Conservation (phyloP, 805 yeast species). For the Zygosaccharomyces gambellarensis region DNA sequence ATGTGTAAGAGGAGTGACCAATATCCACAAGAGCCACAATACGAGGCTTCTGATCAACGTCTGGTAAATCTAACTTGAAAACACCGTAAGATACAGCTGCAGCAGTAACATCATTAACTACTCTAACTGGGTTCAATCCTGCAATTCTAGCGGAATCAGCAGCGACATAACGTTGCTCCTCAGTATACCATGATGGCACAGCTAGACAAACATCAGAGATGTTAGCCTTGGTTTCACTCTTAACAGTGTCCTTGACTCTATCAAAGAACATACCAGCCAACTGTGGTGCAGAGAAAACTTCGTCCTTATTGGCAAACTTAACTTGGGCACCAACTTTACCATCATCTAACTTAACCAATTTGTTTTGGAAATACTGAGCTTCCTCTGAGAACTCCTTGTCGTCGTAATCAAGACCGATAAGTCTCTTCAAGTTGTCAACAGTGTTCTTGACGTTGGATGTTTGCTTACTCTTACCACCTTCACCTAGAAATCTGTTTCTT, state of each 20-base stretch:
- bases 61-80: conserved; percentile 94
- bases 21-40: conserved; percentile 91
- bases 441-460: conserved; percentile 95
- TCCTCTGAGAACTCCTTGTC: conserved; percentile 71
- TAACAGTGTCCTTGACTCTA: conserved; percentile 78
- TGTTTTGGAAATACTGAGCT: conserved; percentile 66
- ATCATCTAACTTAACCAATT: conserved; percentile 61
- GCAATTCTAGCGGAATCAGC: conserved; percentile 94
- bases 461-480: conserved; percentile 92
- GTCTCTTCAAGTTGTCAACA: conserved; percentile 89
- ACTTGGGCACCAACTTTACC: conserved; percentile 85
- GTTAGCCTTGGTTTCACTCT: conserved; percentile 69
- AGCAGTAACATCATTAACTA: conserved; percentile 95
- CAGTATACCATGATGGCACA: conserved; percentile 97
- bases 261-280: conserved; percentile 91
- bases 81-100: conserved; percentile 99
- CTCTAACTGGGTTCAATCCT: conserved; percentile 96
- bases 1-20: conserved; percentile 94
- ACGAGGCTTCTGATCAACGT: conserved; percentile 69
- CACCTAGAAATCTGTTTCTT: conserved; percentile 90
- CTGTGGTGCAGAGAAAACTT: conserved; percentile 81
- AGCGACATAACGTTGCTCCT: conserved; percentile 93
- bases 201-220: conserved; percentile 87
- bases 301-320: conserved; percentile 71
- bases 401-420: conserved; percentile 68